phyloP scores from a whole-genome alignment of 1,139 yeast species.

The Candida albicans region DNA sequence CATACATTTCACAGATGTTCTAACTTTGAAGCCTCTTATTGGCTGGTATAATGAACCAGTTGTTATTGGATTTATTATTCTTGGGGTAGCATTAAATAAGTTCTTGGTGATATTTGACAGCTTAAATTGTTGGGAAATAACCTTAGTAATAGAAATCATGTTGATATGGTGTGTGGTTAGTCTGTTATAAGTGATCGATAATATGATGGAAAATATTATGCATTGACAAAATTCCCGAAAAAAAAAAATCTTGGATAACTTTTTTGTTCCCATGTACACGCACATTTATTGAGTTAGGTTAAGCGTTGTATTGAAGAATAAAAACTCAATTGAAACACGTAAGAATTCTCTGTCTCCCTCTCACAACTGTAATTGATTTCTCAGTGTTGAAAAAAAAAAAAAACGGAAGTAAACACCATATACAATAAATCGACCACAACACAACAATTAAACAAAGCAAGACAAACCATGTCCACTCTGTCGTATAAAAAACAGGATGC shows the following conservation, averaged over 20 bases:
- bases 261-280: no score
- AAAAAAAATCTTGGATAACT: background rate
- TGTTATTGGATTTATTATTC: conserved; percentile 11
- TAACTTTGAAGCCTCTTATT: conserved; percentile 39
- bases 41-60: conserved; percentile 13
- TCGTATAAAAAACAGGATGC: conserved; percentile 85
- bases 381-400: background rate
- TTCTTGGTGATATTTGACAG: conserved; percentile 16
- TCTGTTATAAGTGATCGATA: background rate
- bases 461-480: conserved; percentile 63
- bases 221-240: background rate
- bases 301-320: no score
- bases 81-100: conserved; percentile 21
- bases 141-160: conserved; percentile 10
- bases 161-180: background rate
- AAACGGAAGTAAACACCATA: background rate
- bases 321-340: conserved; percentile 5
- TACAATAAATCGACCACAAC: conserved; percentile 1
- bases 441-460: background rate
- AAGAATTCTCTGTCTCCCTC: conserved; percentile 2
- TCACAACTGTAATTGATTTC: background rate
- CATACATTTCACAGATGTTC: conserved; percentile 86
- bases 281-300: no score
- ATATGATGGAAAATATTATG: background rate
- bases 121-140: conserved; percentile 5